Conservation (phyloP, 495 filamentous ascomycete genomes). For the Xylaria acuta region DNA sequence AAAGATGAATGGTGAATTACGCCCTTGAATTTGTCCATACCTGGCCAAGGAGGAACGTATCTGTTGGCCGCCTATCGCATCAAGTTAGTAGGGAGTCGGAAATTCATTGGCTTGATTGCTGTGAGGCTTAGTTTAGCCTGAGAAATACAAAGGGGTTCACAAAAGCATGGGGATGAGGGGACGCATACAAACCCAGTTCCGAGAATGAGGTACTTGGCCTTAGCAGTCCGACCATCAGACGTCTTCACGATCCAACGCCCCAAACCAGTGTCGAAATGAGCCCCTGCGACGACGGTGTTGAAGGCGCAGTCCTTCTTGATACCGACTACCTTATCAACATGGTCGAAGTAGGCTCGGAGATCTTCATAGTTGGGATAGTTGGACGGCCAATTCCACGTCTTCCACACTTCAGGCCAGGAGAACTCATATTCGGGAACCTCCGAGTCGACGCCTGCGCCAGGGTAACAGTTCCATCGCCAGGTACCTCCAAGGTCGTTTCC, state of each 20-base stretch:
- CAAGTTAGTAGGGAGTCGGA: background rate
- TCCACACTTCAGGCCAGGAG: slow-evolving; percentile 57
- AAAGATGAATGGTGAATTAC: slow-evolving; percentile 61
- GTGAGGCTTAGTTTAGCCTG: background rate
- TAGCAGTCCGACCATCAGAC: slow-evolving; percentile 51
- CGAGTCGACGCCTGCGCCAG: slow-evolving; percentile 59
- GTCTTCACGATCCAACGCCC: slow-evolving; percentile 57
- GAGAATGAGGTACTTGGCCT: slow-evolving; percentile 56
- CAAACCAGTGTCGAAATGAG: slow-evolving; percentile 49
- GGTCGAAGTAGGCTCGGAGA: slow-evolving; percentile 61
- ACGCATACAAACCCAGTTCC: slow-evolving; percentile 46
- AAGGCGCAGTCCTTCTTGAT: slow-evolving; percentile 61
- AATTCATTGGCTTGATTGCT: background rate
- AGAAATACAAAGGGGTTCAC: background rate
- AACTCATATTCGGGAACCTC: slow-evolving; percentile 59
- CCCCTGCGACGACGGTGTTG: slow-evolving; percentile 53
- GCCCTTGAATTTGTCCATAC: slow-evolving; percentile 61
- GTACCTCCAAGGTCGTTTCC: slow-evolving; percentile 56
- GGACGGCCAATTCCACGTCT: slow-evolving; percentile 59
- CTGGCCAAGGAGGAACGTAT: slow-evolving; percentile 55
- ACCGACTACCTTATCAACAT: slow-evolving; percentile 56
- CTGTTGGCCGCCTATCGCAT: slow-evolving; percentile 41
- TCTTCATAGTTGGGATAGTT: slow-evolving; percentile 60
- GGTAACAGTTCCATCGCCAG: slow-evolving; percentile 64
- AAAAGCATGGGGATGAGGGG: background rate